phyloP scores from a whole-genome alignment of 192 early-diverging fungal genomes.

The Pilaira anomala region DNA sequence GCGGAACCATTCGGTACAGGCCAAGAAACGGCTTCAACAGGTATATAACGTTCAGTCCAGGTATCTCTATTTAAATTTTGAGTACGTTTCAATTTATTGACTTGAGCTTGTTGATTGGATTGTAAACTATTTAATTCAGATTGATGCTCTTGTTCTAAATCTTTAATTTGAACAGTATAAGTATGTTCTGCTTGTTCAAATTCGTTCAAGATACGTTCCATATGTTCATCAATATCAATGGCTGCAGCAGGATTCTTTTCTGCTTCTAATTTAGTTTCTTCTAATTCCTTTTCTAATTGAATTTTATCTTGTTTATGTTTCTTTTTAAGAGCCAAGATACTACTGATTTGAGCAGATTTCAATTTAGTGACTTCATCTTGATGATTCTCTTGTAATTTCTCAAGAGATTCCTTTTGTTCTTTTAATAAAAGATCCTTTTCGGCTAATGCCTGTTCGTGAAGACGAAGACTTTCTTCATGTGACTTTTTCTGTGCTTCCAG shows the following conservation, averaged over 20 bases:
- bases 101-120: slow-evolving; percentile 15
- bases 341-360: slow-evolving; percentile 16
- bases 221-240: slow-evolving; percentile 19
- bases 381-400: slow-evolving; percentile 17
- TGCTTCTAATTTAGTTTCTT: slow-evolving; percentile 18
- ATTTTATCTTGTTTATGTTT: slow-evolving; percentile 30
- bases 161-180: slow-evolving; percentile 22
- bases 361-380: slow-evolving; percentile 13
- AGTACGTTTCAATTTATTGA: slow-evolving; percentile 10
- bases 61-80: slow-evolving; percentile 4
- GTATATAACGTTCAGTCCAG: slow-evolving; percentile 21
- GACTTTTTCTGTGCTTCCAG: slow-evolving; percentile 27
- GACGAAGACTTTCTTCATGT: slow-evolving; percentile 29
- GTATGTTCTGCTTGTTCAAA: slow-evolving; percentile 34
- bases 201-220: slow-evolving; percentile 31
- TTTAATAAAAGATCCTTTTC: slow-evolving; percentile 33
- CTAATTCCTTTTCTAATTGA: slow-evolving; percentile 18
- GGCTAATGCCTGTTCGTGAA: slow-evolving; percentile 28
- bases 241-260: neutral
- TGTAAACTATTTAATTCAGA: slow-evolving; percentile 21
- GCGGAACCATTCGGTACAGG: slow-evolving; percentile 20
- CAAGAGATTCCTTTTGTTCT: slow-evolving; percentile 24
- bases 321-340: slow-evolving; percentile 17
- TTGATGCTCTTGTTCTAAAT: slow-evolving; percentile 32
- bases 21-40: slow-evolving; percentile 39